These are phyloP conservation scores for Chlorella sp. DNA, from an alignment of 139 green algal genomes.

Conservation along the genomic window DNA sequence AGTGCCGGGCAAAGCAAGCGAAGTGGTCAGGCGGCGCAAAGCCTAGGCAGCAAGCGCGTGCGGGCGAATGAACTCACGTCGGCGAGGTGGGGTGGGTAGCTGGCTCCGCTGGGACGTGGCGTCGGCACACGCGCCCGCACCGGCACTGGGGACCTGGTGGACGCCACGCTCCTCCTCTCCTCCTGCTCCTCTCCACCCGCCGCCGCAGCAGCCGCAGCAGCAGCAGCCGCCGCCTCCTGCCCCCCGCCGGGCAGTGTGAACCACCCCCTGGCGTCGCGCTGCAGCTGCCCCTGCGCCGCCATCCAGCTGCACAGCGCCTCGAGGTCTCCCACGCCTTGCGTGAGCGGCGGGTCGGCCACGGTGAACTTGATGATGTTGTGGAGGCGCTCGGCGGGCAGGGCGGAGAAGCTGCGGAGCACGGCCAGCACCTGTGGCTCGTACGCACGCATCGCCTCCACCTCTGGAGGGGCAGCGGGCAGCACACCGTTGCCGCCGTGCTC, in stretches of 20 bases:
- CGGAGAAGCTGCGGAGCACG: not conserved
- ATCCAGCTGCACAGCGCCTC: no score
- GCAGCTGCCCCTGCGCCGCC: not conserved
- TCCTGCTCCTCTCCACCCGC: not conserved
- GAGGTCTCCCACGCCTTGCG: no score
- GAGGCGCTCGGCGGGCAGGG: not conserved
- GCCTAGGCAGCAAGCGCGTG: no score
- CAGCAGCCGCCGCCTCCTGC: not conserved
- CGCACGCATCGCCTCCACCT: no score
- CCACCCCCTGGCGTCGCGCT: not conserved
- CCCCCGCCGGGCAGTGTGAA: not conserved
- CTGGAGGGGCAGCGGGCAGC: no score
- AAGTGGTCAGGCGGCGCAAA: no score
- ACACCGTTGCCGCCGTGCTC: no score
- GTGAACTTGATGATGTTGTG: conserved; percentile 1
- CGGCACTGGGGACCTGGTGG: not conserved
- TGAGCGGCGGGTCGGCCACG: not conserved
- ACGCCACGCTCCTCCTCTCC: not conserved
- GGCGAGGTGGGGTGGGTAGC: not conserved
- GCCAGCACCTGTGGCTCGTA: not conserved
- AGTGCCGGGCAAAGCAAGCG: no score
- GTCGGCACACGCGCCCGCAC: not conserved
- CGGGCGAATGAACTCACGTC: no score
- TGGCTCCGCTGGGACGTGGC: no score
- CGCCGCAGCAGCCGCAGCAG: not conserved